phyloP scores from a whole-genome alignment of 495 filamentous ascomycete species.

The Talaromyces nanjingensis region DNA sequence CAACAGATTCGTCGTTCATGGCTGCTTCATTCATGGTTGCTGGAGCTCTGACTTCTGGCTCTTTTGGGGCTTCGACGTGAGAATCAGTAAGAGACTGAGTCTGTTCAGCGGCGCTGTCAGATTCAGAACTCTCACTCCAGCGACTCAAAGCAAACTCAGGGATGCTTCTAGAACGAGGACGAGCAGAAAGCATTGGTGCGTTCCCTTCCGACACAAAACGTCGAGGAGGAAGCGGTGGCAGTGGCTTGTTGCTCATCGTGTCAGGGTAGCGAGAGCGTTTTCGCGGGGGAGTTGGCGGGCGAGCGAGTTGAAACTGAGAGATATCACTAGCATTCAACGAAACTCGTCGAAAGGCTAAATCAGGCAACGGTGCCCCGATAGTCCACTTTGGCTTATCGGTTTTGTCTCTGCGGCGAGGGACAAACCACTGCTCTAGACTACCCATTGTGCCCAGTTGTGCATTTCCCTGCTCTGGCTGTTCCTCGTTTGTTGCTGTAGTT shows the following conservation, averaged over 20 bases:
- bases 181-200: background rate
- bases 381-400: background rate
- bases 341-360: background rate
- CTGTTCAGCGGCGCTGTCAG: background rate
- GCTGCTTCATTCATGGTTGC: background rate
- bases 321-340: background rate
- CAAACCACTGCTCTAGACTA: background rate
- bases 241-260: conserved; percentile 2
- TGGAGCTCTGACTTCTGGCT: background rate
- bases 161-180: background rate
- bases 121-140: background rate
- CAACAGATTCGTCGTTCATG: background rate
- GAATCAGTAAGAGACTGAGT: background rate
- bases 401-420: background rate
- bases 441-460: conserved; percentile 3
- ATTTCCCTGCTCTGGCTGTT: background rate
- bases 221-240: conserved; percentile 5
- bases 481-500: background rate
- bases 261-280: background rate
- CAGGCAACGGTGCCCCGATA: background rate
- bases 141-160: background rate
- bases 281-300: conserved; percentile 3
- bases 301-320: conserved; percentile 4
- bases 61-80: background rate
- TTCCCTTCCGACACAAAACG: background rate